These are phyloP conservation scores for Onygenales sp. DNA, from an alignment of 2,329 filamentous ascomycete species.

Conservation along the genomic window DNA sequence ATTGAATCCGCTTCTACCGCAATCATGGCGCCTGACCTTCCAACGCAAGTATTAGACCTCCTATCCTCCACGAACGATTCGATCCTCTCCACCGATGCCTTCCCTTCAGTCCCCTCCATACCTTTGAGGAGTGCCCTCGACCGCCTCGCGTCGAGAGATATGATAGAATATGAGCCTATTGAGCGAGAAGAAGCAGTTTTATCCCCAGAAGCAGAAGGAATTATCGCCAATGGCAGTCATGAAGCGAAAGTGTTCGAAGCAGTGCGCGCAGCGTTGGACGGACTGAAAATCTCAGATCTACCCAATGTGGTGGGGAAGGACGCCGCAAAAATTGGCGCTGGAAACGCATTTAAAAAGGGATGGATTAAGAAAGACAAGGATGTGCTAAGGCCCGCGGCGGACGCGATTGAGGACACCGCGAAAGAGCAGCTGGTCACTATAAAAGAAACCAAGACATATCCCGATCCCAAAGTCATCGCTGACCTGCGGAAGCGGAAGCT, in stretches of 20 bases:
- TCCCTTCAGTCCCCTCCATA: slow-evolving; percentile 56
- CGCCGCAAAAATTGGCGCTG: slow-evolving; percentile 62
- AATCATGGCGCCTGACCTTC: slow-evolving; percentile 47
- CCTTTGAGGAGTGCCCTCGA: slow-evolving; percentile 82
- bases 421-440: slow-evolving; percentile 66
- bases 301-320: slow-evolving; percentile 39
- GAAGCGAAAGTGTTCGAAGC: slow-evolving; percentile 76
- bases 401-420: slow-evolving; percentile 72
- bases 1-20: slow-evolving; percentile 2
- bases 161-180: slow-evolving; percentile 77
- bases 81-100: slow-evolving; percentile 59
- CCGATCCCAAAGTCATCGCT: slow-evolving; percentile 64
- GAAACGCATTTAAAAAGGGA: slow-evolving; percentile 76
- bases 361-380: slow-evolving; percentile 58
- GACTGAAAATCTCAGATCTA: slow-evolving; percentile 68
- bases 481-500: slow-evolving; percentile 92
- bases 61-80: slow-evolving; percentile 52
- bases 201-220: slow-evolving; percentile 63
- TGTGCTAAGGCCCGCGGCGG: slow-evolving; percentile 45
- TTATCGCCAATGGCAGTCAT: slow-evolving; percentile 67
- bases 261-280: slow-evolving; percentile 61
- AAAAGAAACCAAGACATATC: slow-evolving; percentile 56
- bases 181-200: slow-evolving; percentile 69
- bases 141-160: slow-evolving; percentile 70
- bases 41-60: slow-evolving; percentile 55